Conservation (phyloP, 2,329 filamentous ascomycete genomes). For the Harringtonia lauricola region DNA sequence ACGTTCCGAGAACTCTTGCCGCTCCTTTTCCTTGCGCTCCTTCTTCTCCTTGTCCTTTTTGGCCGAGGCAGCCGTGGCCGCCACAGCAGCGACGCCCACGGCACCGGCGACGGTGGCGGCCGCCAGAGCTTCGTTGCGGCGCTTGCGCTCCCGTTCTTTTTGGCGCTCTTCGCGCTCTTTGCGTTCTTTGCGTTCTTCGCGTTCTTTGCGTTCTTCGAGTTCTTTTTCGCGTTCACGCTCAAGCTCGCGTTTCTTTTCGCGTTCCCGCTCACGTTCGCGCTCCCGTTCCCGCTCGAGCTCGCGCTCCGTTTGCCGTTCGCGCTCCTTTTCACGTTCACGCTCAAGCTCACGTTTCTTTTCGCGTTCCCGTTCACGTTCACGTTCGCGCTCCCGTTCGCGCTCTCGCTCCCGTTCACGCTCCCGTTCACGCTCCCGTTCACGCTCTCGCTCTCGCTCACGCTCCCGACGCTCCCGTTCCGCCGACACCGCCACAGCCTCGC, state of each 20-base stretch:
- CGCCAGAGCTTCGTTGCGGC: too few species aligned
- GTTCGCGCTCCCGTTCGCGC: not conserved
- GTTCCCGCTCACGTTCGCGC: not conserved
- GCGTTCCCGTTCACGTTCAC: constrained; percentile 1
- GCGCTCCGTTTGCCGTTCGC: not conserved
- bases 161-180: constrained; percentile 1
- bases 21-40: not conserved
- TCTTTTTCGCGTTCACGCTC: constrained; percentile 11
- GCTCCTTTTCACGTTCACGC: not conserved
- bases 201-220: constrained; percentile 12
- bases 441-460: not conserved
- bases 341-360: not conserved
- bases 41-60: not conserved
- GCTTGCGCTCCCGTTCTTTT: too few species aligned
- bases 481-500: constrained; percentile 23
- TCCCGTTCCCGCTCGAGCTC: constrained; percentile 1
- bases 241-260: not conserved
- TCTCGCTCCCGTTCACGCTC: not conserved
- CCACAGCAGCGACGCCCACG: not conserved
- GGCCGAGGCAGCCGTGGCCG: not conserved
- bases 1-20: not conserved
- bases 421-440: constrained; percentile 2
- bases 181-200: not conserved
- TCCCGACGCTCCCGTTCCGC: constrained; percentile 12
- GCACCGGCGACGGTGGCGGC: not conserved